Base-by-base conservation (phyloP, 1,284 basidiomycete species). In the Phylloboletellus chloephorus region DNA sequence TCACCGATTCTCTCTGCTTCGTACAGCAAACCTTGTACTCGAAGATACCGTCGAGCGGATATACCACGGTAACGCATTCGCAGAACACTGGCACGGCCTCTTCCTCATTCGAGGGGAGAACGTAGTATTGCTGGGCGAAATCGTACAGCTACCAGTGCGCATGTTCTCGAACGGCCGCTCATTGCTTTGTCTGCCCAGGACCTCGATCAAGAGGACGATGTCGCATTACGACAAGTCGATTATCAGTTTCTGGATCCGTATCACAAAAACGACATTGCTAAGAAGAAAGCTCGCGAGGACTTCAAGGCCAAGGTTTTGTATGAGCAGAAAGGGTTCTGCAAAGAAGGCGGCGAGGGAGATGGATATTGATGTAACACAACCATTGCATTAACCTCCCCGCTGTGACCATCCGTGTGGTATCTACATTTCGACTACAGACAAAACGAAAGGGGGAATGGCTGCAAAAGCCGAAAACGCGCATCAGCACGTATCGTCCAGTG, bases 41-140 rank as follows among this genome's bases (percentile, higher is more conserved):
- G 90, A 93, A 65, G 85, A 89, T 60, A 90, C 88, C 5, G 77
- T 90, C 44, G 92, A 96, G 63, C 78, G 88, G 41, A 83, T 95
- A 71, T 89, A 88, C 64, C 81, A 88, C 52, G 79, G 74, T 43
- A 77, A 81, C 52, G 73, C 78, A 30, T 94, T 83, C 58, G 88
- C 88, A 16, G 90, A 96, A 58, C 80, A 78, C 49, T 85, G 82
- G 69, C 76, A 84, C 48, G 94, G 95, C 4, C 74, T 98, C 16
- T 93, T 91, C 63, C 76, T 98, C 50, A 92, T 99, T 51, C 80
- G 96, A 52, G 96, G 96, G 35, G 96, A 99, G 73, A 99, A 99
- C 61, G 96, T 99, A 16, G 96, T 98, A 9, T 69, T 98, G 37
- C 69, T 98, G 39, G 96, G 96, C 38, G 96, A 99, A 75, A 87